phyloP scores from a whole-genome alignment of 257 asterid species.

The Lavandula angustifolia region DNA sequence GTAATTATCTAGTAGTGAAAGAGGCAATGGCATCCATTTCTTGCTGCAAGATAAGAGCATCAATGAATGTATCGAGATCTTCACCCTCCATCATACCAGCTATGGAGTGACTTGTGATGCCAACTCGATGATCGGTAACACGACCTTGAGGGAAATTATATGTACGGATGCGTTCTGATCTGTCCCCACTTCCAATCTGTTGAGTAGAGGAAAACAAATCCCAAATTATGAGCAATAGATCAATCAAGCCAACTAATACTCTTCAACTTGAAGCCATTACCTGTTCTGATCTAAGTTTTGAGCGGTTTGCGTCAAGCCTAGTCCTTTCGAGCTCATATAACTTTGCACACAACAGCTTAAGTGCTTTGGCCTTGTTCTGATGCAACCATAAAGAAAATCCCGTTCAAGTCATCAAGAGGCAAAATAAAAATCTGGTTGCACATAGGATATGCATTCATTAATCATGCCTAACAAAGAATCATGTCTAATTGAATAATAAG shows the following conservation, averaged over 20 bases:
- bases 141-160: conserved; percentile 98
- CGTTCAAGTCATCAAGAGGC: conserved; percentile 15
- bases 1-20: conserved; percentile 49
- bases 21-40: conserved; percentile 88
- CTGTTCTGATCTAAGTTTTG: conserved; percentile 83
- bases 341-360: conserved; percentile 81
- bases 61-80: conserved; percentile 68
- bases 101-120: conserved; percentile 79
- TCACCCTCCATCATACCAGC: conserved; percentile 84
- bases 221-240: conserved; percentile 1
- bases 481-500: conserved; percentile 4
- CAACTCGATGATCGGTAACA: conserved; percentile 93
- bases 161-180: conserved; percentile 97
- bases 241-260: neutral
- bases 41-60: conserved; percentile 85
- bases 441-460: neutral
- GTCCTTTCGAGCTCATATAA: conserved; percentile 79
- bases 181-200: conserved; percentile 97
- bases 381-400: conserved; percentile 25
- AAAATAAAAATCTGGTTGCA: conserved; percentile 18
- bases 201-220: conserved; percentile 28
- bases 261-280: conserved; percentile 38
- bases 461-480: conserved; percentile 22
- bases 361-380: conserved; percentile 92
- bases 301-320: conserved; percentile 62